Evolutionary conservation across 495 filamentous ascomycete species (phyloP).

Genomic region (Penicillium antarcticum): DNA sequence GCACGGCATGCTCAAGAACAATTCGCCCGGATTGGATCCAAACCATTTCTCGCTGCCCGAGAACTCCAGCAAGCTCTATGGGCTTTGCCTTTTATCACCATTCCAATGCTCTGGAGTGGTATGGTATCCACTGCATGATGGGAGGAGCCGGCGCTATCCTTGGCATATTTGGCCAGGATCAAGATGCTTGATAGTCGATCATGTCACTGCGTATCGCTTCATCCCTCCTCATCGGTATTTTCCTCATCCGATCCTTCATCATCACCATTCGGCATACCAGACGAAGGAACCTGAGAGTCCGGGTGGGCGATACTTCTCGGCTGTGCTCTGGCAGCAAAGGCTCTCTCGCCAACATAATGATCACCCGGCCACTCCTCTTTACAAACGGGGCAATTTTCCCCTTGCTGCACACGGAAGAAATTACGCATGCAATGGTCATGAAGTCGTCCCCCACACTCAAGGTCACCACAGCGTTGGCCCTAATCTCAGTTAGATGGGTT

Average conservation of each 20-base stretch:
- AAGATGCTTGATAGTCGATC: neutral
- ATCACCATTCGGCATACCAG: constrained; percentile 8
- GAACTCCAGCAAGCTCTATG: no score
- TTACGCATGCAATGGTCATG: constrained; percentile 74
- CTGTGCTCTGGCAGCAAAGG: constrained; percentile 40
- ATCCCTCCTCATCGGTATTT: constrained; percentile 4
- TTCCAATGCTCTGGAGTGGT: no score
- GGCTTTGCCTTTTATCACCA: no score
- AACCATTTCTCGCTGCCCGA: neutral
- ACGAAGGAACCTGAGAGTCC: constrained; percentile 1
- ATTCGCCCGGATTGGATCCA: no score
- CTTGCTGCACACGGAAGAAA: constrained; percentile 64
- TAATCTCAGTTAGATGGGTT: constrained; percentile 18
- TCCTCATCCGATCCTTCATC: neutral
- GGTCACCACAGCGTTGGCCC: constrained; percentile 76
- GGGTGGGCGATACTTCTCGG: constrained; percentile 25
- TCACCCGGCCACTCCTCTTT: constrained; percentile 67
- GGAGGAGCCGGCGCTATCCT: neutral
- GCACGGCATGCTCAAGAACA: neutral
- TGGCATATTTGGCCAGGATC: neutral
- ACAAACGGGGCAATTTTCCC: constrained; percentile 71
- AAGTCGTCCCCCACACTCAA: constrained; percentile 64
- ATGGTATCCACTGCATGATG: no score
- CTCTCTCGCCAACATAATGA: constrained; percentile 79
- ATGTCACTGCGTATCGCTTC: neutral